Conservation (phyloP, 768 basidiomycete species). For the Krasilnikovozyma curviuscula region DNA sequence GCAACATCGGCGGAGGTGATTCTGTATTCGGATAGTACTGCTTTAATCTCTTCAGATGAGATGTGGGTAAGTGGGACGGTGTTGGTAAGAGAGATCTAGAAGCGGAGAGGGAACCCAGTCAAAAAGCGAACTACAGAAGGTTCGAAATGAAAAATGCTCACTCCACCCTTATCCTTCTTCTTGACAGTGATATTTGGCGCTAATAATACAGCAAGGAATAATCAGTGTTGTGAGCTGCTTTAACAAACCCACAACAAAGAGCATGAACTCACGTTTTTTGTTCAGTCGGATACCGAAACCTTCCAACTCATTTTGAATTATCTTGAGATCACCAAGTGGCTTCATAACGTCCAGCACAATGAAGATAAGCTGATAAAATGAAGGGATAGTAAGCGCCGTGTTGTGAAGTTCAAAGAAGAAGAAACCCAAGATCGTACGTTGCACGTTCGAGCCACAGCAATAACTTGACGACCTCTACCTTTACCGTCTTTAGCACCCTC, state of each 20-base stretch:
- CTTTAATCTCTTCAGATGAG: slow-evolving; percentile 89
- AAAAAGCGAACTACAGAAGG: too few species aligned
- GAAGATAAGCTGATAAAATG: slow-evolving; percentile 94
- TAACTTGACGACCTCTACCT: slow-evolving; percentile 79
- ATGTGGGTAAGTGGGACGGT: slow-evolving; percentile 91
- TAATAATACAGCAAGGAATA: too few species aligned
- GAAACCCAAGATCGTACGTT: slow-evolving; percentile 29
- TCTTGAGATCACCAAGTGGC: slow-evolving; percentile 75
- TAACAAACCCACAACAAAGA: background rate
- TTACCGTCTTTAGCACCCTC: slow-evolving; percentile 93
- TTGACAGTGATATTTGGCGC: slow-evolving; percentile 47
- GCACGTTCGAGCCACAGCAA: slow-evolving; percentile 75
- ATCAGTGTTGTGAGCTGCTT: background rate
- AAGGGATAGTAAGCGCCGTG: background rate
- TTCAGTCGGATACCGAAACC: slow-evolving; percentile 96
- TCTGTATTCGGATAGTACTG: slow-evolving; percentile 78
- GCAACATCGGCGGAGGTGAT: slow-evolving; percentile 69
- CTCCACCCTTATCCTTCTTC: slow-evolving; percentile 47
- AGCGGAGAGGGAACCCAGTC: too few species aligned
- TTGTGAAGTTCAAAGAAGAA: background rate
- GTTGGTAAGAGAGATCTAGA: slow-evolving; percentile 76
- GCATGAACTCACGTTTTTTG: slow-evolving; percentile 49
- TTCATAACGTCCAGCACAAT: slow-evolving; percentile 96
- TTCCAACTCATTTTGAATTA: slow-evolving; percentile 84
- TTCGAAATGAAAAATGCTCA: too few species aligned